Base-by-base conservation (phyloP, 805 yeast species). In the Ogataea trehaloabstinens region DNA sequence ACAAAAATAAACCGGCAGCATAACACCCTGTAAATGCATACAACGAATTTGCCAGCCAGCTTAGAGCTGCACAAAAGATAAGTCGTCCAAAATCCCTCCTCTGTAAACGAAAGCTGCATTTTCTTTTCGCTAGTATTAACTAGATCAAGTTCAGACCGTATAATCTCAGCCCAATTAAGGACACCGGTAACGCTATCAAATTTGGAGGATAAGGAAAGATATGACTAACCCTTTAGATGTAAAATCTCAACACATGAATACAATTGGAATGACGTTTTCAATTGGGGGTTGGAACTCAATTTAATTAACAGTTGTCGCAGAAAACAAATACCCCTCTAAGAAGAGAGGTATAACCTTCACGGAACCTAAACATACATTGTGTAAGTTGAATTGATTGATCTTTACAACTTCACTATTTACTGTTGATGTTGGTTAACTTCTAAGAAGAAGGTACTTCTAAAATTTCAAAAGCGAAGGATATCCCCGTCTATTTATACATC, bases 111-210 rank as follows among this genome's bases (percentile, higher is more conserved):
- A 15, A 27, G 17, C 38, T 30, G 63, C 66, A 62, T 60, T 62
- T 64, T 58, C 68, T 64, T 58, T 56, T 42, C 70, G 70, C 70
- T 63, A 64, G 70, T 57, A 55, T 61, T 61, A 63, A 55, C 70
- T 64, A 63, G 70, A 55, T 64, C 70, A 64, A 64, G 70, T 64
- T 61, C 67, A 47, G 31, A 54, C 70, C 68, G 70, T 64, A 38
- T 64, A 52, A 49, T 64, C 68, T 64, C 70, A 64, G 70, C 62
- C 62, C 31, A 40, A 22, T 12, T 22, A 25, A 34, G 36, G 52
- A 55, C 60, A 55, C 58, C 58, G 56, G 60, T 38, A 50, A 51
- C 49, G 59, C 59, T 20, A 31, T 17, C 24, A 12, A 33, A 21
- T n/a, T 31, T 16, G 15, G 30, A 12, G 30, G 30, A 29, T 24